Conservation (phyloP, 768 basidiomycete genomes). For the Leucogyrophana mollusca region DNA sequence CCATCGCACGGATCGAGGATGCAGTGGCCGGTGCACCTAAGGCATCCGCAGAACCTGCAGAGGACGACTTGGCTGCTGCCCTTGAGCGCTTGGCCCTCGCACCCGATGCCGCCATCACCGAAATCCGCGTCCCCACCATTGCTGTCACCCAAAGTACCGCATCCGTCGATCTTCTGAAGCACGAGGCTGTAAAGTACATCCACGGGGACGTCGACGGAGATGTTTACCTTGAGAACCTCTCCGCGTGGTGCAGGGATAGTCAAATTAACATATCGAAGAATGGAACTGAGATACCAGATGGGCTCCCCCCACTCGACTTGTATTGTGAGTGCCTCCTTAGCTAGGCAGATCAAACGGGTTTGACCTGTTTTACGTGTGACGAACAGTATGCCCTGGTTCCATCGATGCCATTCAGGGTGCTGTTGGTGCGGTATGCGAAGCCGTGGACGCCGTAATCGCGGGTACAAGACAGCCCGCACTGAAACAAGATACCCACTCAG, state of each 20-base stretch:
- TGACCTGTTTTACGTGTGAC: neutral
- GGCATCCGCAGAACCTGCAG: constrained; percentile 12
- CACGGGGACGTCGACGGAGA: constrained; percentile 71
- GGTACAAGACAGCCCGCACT: constrained; percentile 13
- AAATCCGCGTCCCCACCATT: constrained; percentile 29
- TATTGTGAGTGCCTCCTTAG: constrained; percentile 55
- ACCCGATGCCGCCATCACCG: constrained; percentile 20
- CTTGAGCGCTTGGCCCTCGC: constrained; percentile 43
- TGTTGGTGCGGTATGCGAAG: constrained; percentile 82
- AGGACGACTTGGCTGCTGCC: constrained; percentile 46
- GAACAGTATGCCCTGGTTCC: constrained; percentile 73
- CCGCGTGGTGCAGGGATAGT: constrained; percentile 59
- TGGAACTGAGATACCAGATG: constrained; percentile 74
- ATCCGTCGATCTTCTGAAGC: constrained; percentile 50
- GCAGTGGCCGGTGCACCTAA: neutral
- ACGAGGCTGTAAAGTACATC: constrained; percentile 69
- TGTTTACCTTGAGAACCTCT: constrained; percentile 63
- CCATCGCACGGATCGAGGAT: constrained; percentile 68
- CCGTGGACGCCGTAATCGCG: constrained; percentile 67
- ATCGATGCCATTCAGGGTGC: constrained; percentile 79
- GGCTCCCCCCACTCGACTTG: constrained; percentile 73
- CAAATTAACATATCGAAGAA: constrained; percentile 57
- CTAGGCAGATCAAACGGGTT: neutral
- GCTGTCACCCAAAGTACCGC: constrained; percentile 53
- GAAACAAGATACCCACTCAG: constrained; percentile 15